phyloP scores from a whole-genome alignment of 257 asterid species.

The Solanum okadae region DNA sequence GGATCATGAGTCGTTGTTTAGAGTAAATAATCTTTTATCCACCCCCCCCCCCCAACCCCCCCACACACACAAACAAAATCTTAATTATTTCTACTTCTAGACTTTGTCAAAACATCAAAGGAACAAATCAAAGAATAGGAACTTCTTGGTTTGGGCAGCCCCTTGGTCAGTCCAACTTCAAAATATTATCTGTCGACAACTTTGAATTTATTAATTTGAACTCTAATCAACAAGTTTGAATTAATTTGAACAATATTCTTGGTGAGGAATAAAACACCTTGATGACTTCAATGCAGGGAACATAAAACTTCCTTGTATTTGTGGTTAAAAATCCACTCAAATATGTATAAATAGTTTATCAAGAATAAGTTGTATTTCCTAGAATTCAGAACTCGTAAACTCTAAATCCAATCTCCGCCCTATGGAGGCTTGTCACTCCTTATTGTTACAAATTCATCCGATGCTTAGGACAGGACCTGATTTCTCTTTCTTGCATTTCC shows the following conservation, averaged over 20 bases:
- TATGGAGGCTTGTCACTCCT: background rate
- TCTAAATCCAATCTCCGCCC: background rate
- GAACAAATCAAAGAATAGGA: background rate
- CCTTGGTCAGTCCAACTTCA: background rate
- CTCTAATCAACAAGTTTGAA: background rate
- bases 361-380: background rate
- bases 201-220: background rate
- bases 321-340: background rate
- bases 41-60: rapidly evolving
- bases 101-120: background rate
- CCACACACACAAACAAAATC: background rate
- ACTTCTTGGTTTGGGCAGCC: background rate
- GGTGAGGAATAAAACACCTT: background rate
- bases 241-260: background rate
- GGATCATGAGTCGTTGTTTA: background rate
- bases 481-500: background rate
- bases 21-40: background rate
- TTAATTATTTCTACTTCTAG: too few relatives aligned
- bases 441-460: background rate
- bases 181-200: background rate
- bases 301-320: background rate
- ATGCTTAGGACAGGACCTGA: background rate
- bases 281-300: background rate
- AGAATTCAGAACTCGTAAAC: background rate
- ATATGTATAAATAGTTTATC: background rate